These are phyloP conservation scores for Auricularia cornea DNA, from an alignment of 768 basidiomycete genomes.

Conservation along the genomic window DNA sequence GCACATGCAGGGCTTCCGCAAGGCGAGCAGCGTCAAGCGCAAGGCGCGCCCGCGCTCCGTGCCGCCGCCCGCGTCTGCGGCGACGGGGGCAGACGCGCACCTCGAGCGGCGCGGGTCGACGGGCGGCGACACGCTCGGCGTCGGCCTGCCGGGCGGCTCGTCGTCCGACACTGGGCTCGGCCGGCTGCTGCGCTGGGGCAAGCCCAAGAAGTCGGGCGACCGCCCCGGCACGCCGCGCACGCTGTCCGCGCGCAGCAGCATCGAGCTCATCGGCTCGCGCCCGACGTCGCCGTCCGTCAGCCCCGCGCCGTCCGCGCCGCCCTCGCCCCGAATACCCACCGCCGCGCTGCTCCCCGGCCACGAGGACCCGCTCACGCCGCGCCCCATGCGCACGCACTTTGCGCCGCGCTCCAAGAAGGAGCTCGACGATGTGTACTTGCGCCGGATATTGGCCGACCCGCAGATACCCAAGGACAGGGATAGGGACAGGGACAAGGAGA, in stretches of 20 bases:
- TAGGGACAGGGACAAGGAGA: too few species aligned
- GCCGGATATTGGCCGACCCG: conserved; percentile 59
- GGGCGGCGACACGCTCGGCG: neutral
- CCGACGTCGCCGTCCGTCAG: neutral
- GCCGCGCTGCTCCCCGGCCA: neutral
- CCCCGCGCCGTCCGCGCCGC: neutral
- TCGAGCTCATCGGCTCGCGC: neutral
- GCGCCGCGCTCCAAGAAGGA: conserved; percentile 15
- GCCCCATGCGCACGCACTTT: neutral
- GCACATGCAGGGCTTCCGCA: conserved; percentile 3
- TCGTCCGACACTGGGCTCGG: neutral
- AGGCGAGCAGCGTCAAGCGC: neutral
- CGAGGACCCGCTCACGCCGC: neutral
- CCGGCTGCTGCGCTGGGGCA: neutral
- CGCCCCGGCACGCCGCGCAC: neutral
- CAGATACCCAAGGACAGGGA: conserved; percentile 37
- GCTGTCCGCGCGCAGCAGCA: neutral
- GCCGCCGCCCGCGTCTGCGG: neutral
- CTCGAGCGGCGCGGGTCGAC: neutral
- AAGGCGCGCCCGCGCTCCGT: neutral
- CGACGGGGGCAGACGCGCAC: neutral
- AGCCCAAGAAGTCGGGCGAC: neutral
- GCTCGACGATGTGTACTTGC: conserved; percentile 57
- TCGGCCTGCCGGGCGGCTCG: neutral
- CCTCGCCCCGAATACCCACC: neutral